phyloP scores from a whole-genome alignment of 2,329 filamentous ascomycete genomes.

The Trichoderma arundinaceum region DNA sequence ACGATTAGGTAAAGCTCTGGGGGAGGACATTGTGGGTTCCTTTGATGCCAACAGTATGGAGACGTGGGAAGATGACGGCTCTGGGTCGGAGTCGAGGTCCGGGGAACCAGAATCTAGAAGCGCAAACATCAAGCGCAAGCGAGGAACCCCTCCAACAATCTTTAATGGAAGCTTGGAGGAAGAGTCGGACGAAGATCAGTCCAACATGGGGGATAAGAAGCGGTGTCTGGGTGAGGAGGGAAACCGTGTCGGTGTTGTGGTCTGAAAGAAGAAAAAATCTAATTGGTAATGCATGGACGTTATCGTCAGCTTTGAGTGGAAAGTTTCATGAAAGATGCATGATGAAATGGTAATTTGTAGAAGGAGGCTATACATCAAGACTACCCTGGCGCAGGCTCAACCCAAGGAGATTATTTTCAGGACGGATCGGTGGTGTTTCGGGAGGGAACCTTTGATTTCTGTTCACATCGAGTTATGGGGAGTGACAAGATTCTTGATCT shows the following conservation, averaged over 20 bases:
- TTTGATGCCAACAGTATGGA: slow-evolving; percentile 51
- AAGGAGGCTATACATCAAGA: slow-evolving; percentile 14
- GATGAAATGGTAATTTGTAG: slow-evolving; percentile 17
- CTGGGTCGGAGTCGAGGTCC: slow-evolving; percentile 1
- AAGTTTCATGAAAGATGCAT: slow-evolving; percentile 11
- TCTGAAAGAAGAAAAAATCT: slow-evolving; percentile 32
- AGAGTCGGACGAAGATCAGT: slow-evolving; percentile 43
- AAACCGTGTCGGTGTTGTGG: slow-evolving; percentile 42
- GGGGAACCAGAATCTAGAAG: slow-evolving; percentile 39
- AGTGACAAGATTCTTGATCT: background rate
- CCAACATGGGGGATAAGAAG: slow-evolving; percentile 42
- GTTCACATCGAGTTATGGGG: background rate
- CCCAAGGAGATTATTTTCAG: background rate
- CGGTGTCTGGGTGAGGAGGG: slow-evolving; percentile 42
- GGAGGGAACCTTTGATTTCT: slow-evolving; percentile 7
- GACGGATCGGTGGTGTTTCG: background rate
- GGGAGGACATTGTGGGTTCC: slow-evolving; percentile 55
- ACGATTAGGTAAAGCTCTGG: slow-evolving; percentile 59
- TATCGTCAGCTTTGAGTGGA: background rate
- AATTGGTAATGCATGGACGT: slow-evolving; percentile 10
- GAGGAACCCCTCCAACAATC: slow-evolving; percentile 46
- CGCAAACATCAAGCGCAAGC: slow-evolving; percentile 43
- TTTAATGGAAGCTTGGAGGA: slow-evolving; percentile 51
- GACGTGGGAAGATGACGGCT: slow-evolving; percentile 49
- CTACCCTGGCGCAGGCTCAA: slow-evolving; percentile 6